phyloP scores from a whole-genome alignment of 352 stramenopile species.

The Phytopythium aichiense region DNA sequence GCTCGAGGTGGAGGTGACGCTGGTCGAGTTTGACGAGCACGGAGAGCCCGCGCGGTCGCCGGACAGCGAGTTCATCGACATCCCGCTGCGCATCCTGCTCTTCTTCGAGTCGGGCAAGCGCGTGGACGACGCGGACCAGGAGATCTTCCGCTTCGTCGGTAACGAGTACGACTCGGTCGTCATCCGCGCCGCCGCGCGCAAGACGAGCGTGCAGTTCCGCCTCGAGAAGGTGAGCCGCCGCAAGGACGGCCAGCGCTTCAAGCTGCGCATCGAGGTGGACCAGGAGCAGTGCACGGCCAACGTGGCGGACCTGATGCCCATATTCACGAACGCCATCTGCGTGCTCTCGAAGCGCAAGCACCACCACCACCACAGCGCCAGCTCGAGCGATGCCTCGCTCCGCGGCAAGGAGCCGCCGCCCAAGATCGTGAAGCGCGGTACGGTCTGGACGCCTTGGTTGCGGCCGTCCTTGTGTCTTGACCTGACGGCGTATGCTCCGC shows the following conservation, averaged over 20 bases:
- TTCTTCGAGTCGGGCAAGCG: conserved; percentile 86
- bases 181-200: conserved; percentile 56
- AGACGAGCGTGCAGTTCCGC: conserved; percentile 71
- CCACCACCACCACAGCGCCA: conserved; percentile 32
- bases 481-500: neutral
- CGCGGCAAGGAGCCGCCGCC: conserved; percentile 45
- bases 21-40: conserved; percentile 74
- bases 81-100: conserved; percentile 72
- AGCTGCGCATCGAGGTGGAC: conserved; percentile 80
- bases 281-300: conserved; percentile 82
- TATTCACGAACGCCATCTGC: conserved; percentile 86
- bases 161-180: conserved; percentile 85
- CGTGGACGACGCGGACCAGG: conserved; percentile 78
- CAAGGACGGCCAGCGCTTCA: conserved; percentile 84
- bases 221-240: conserved; percentile 81
- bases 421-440: conserved; percentile 66
- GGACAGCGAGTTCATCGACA: conserved; percentile 76
- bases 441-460: neutral
- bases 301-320: conserved; percentile 64
- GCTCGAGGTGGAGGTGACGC: conserved; percentile 71
- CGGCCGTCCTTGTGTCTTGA: neutral
- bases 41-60: conserved; percentile 60
- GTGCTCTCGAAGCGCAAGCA: conserved; percentile 86
- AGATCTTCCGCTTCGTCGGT: conserved; percentile 85
- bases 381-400: conserved; percentile 35